Base-by-base conservation (phyloP, 139 green algal species). In the Micromonas commoda region DNA sequence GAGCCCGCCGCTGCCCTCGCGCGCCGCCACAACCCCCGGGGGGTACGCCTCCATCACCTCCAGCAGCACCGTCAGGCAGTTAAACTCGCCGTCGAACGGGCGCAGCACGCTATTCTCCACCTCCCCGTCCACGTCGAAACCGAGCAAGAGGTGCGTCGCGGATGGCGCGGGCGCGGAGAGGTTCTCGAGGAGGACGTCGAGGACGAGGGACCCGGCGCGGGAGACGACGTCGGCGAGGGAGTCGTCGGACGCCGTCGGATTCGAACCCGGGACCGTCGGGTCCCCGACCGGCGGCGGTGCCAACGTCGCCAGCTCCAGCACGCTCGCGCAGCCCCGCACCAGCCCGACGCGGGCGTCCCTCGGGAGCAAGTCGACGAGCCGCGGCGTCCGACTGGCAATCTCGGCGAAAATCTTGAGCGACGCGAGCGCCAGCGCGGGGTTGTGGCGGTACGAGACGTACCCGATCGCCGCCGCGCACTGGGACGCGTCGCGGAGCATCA, bases 151-250 rank as follows among this genome's bases (percentile, higher is more conserved):
- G 21, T 75, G 37, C 24, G 68, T 20, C 4, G 61, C 6, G 37
- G 60, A 63, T 16, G 68, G 31, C 19, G 26, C 37, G 0, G 35
- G 37, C 23, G 20, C 37, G 23, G 37, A 6, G 26, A 75, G 31
- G 68, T 61, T 64, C 38, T 75, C 68, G 19, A 61, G 37, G 23
- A 75, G 24, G 23, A 75, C n/a, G 23, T 63, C 24, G n/a, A 75
- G 53, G 2, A 75, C 68, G 21, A 29, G 28, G 6, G 21, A 33
- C 5, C 26, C 68, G 53, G n/a, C 38, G 3, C 31, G 34, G 20
- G 31, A 26, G 52, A 21, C 37, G 35, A 32, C 26, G 37, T n/a
- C n/a, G n/a, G n/a, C n/a, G n/a, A n/a, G n/a, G n/a, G n/a, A n/a
- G n/a, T n/a, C n/a, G n/a, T n/a, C 20, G 19, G 60, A 63, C 68